Base-by-base conservation (phyloP, 192 early-diverging fungal species). In the Linnemannia zychae region DNA sequence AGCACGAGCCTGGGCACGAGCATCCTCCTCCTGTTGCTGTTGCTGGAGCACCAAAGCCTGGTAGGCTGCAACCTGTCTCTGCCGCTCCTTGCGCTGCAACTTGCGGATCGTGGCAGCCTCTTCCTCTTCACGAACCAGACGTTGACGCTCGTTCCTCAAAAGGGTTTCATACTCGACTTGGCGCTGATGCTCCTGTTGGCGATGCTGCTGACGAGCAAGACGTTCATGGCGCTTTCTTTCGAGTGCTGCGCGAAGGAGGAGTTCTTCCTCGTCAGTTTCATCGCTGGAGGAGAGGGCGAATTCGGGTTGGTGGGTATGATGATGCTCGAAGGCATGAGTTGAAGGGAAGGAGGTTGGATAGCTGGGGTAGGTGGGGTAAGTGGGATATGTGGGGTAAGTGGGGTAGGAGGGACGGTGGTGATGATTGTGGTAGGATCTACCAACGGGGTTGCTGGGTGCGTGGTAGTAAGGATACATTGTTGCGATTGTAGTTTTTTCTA, bases 181-280 rank as follows among this genome's bases (percentile, higher is more conserved):
- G 7, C 3, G 28, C 17, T 34, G 72, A 20, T 33, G 67, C 38
- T 79, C 72, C 31, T 79, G 63, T 18, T 75, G 79, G 2, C 48
- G 79, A 31, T 63, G 37, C n/a, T 71, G 73, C 31, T 75, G 73
- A 1, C 73, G 79, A 17, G 79, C 68, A 20, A 75, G 79, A 20
- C 74, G 67, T 38, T 82, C 67, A 28, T 52, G 37, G 28, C 53
- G 74, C 60, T 82, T 82, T 20, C 75, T 50, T 40, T 76, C 80
- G 44, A 82, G 75, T 31, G 80, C 80, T 4, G 80, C 80, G 9
- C 68, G 74, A 31, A 82, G 74, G 46, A 82, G 36, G 4, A 71
- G 68, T 37, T 82, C 80, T 24, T 82, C 80, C 47, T 82, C 80
- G 16, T 82, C 80, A 4, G 74, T 72, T 34, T 81, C 79, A 7